Conservation (phyloP, 768 basidiomycete species). For the Leccinum barrowsii region DNA sequence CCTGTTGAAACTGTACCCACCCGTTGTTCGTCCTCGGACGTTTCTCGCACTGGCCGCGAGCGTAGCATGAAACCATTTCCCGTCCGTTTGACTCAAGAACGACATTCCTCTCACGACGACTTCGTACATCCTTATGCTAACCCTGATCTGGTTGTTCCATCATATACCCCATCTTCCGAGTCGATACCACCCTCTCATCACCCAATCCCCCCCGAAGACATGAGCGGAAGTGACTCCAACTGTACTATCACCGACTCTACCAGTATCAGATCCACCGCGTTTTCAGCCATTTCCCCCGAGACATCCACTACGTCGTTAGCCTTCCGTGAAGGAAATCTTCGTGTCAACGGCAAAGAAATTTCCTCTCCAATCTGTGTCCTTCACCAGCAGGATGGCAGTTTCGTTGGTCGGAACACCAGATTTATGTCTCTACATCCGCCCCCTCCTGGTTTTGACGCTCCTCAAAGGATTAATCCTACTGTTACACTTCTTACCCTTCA, state of each 20-base stretch:
- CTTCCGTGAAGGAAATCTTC: slow-evolving; percentile 20
- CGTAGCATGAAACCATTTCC: slow-evolving; percentile 16
- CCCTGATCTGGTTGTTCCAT: slow-evolving; percentile 53
- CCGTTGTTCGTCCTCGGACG: slow-evolving; percentile 12
- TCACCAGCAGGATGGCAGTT: slow-evolving; percentile 25
- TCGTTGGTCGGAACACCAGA: slow-evolving; percentile 28
- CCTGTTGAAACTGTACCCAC: slow-evolving; percentile 1
- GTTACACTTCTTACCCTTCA: slow-evolving; percentile 73
- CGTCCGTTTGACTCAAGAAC: slow-evolving; percentile 35
- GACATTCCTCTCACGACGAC: slow-evolving; percentile 26
- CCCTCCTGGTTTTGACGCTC: slow-evolving; percentile 29
- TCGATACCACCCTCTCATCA: slow-evolving; percentile 29
- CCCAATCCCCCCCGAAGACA: slow-evolving; percentile 29
- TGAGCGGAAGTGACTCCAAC: slow-evolving; percentile 48
- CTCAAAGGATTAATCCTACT: slow-evolving; percentile 55
- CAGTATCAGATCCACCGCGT: slow-evolving; percentile 37
- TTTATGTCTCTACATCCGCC: slow-evolving; percentile 34
- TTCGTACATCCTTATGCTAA: slow-evolving; percentile 78
- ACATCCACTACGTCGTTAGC: slow-evolving; percentile 27
- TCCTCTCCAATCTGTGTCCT: slow-evolving; percentile 51
- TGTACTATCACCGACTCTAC: slow-evolving; percentile 46
- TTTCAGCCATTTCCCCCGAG: slow-evolving; percentile 35
- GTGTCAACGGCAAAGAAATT: slow-evolving; percentile 49
- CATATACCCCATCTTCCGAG: slow-evolving; percentile 32
- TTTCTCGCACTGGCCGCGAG: slow-evolving; percentile 7